These are phyloP conservation scores for Colletotrichum euphorbiae DNA, from an alignment of 2,329 filamentous ascomycete species.

Conservation along the genomic window DNA sequence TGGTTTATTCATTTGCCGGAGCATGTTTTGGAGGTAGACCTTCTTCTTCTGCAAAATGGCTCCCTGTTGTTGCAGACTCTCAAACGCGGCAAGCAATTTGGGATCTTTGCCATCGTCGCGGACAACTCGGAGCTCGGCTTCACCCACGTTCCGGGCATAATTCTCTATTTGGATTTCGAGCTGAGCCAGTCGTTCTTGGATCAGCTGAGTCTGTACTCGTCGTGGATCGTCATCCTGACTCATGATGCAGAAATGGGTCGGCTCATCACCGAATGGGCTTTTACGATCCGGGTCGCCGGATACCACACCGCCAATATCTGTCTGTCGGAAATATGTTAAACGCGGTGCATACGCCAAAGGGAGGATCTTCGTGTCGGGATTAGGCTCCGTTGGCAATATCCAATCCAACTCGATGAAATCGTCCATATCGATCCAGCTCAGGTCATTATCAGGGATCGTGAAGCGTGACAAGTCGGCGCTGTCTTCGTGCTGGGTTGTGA, in stretches of 20 bases:
- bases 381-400: constrained; percentile 89
- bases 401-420: constrained; percentile 98
- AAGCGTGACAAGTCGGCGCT: constrained; percentile 85
- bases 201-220: constrained; percentile 86
- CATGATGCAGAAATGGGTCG: constrained; percentile 96
- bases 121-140: constrained; percentile 77
- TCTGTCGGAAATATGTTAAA: constrained; percentile 97
- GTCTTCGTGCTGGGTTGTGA: constrained; percentile 65
- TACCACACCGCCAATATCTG: constrained; percentile 86
- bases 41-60: constrained; percentile 68
- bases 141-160: constrained; percentile 78
- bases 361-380: constrained; percentile 93
- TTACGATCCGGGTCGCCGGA: constrained; percentile 83
- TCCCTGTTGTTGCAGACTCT: constrained; percentile 68
- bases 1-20: constrained; percentile 59
- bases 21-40: constrained; percentile 68
- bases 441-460: constrained; percentile 93
- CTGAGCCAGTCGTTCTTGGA: constrained; percentile 82
- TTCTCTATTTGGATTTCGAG: constrained; percentile 81
- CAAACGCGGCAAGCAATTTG: constrained; percentile 68
- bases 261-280: constrained; percentile 92
- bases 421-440: constrained; percentile 99
- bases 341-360: constrained; percentile 93
- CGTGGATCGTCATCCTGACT: constrained; percentile 89
- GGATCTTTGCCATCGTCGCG: constrained; percentile 62